Evolutionary conservation across 352 stramenopile genomes (phyloP), one percentile per base, ranked within the genome.

Genomic region (Aphanomyces stellatus): DNA sequence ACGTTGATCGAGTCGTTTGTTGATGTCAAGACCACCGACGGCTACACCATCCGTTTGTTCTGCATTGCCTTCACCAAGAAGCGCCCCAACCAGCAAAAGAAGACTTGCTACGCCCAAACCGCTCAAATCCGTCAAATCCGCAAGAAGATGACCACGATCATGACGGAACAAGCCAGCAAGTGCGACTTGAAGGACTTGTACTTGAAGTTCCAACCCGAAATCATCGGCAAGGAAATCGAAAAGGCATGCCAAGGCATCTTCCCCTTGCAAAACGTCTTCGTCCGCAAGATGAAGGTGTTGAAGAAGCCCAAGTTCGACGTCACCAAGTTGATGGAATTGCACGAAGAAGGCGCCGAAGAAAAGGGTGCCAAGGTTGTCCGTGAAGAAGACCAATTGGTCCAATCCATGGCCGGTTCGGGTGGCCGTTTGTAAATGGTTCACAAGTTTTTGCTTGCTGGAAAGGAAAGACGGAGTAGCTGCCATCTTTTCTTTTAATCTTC

Each of bases 251-350:
- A 98, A 73, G 85, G 88, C 74, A 98, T 99, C 81, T 99, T 98
- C 91, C 97, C 97, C 57, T 87, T 99, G 69, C 97, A 99, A 85
- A 98, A 99, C 80, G 92, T 97, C 65, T 99, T 96, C 90, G 98
- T 99, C 78, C 95, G 97, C 72, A 99, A 99, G 93, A 97, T 98
- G 69, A 99, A 99, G 95, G 97, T 99, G 55, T 88, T 99, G 40
- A 99, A 99, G 93, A 99, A 99, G 89, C 97, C 97, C 59, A 99
- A 99, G 89, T 99, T 99, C 76, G 98, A 99, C 89, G 79, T 99
- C 42, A 96, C 96, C 62, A 97, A 98, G 77, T 85, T 99, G 53
- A 99, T 99, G 98, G 98, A 99, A 78, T 97, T 99, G 76, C 98
- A 99, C 86, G 96, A 98, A 53, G 93, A 96, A 46, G 87, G 86